Conservation (phyloP, 208 protist species). For the Crithidia expoeki region DNA sequence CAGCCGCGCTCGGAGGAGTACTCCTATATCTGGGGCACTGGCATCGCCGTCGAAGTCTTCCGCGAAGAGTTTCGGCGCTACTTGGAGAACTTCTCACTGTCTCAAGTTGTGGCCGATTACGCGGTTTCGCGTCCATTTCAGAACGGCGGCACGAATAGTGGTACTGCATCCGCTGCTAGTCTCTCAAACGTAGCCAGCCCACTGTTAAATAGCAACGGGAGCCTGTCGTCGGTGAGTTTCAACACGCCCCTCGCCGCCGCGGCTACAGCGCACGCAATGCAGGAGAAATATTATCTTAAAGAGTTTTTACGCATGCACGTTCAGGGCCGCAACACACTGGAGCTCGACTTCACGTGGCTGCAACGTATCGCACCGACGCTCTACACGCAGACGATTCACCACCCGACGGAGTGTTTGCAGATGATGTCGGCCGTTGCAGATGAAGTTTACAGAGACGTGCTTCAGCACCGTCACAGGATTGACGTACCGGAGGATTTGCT, state of each 20-base stretch:
- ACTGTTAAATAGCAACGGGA: slow-evolving; percentile 6
- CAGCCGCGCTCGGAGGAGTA: slow-evolving; percentile 69
- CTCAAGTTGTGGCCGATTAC: slow-evolving; percentile 19
- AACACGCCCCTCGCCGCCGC: slow-evolving; percentile 4
- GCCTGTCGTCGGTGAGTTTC: slow-evolving; percentile 4
- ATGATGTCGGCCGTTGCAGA: slow-evolving; percentile 86
- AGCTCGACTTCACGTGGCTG: slow-evolving; percentile 80
- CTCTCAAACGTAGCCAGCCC: background rate
- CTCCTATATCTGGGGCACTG: slow-evolving; percentile 91
- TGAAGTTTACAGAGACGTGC: slow-evolving; percentile 67
- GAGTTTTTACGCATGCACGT: slow-evolving; percentile 78
- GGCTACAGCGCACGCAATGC: slow-evolving; percentile 6
- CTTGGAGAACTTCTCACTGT: slow-evolving; percentile 71
- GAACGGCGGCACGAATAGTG: slow-evolving; percentile 5
- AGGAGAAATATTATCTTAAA: slow-evolving; percentile 68
- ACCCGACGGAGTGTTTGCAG: slow-evolving; percentile 89
- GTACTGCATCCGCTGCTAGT: background rate
- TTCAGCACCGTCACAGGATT: slow-evolving; percentile 48
- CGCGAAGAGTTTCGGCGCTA: slow-evolving; percentile 76
- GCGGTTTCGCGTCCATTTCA: no score
- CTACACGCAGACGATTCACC: slow-evolving; percentile 65
- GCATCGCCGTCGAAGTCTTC: slow-evolving; percentile 88
- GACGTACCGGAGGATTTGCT: slow-evolving; percentile 63
- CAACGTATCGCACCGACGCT: slow-evolving; percentile 45
- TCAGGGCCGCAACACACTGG: slow-evolving; percentile 68